Conservation (phyloP, 306 rosid genomes). For the Trifolium fragiferum region DNA sequence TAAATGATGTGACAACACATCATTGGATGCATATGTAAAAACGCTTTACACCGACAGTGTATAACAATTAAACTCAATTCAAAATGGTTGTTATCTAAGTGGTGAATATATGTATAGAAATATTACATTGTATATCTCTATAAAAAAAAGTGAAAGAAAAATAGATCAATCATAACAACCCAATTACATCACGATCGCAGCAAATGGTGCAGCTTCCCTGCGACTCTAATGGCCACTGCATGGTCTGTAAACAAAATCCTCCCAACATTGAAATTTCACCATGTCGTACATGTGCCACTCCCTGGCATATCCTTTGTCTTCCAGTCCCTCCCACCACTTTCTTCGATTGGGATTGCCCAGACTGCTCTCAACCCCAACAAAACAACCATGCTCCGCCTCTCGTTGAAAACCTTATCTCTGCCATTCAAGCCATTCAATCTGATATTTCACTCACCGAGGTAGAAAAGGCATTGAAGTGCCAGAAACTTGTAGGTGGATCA, state of each 20-base stretch:
- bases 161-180: too few species aligned
- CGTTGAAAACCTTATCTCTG: constrained; percentile 44
- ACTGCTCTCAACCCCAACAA: constrained; percentile 44
- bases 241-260: constrained; percentile 55
- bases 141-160: too few species aligned
- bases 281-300: constrained; percentile 57
- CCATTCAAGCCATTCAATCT: constrained; percentile 57
- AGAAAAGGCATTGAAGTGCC: constrained; percentile 65
- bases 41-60: too few species aligned
- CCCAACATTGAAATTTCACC: constrained; percentile 40
- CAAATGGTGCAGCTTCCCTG: constrained; percentile 35
- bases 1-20: too few species aligned
- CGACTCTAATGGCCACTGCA: constrained; percentile 39
- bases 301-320: constrained; percentile 62
- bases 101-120: too few species aligned
- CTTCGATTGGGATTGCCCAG: constrained; percentile 64
- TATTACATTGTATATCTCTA: too few species aligned
- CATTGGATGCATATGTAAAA: too few species aligned
- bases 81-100: too few species aligned
- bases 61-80: too few species aligned
- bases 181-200: too few species aligned
- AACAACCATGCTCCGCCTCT: neutral
- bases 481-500: constrained; percentile 59
- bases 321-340: constrained; percentile 39
- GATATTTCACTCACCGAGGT: constrained; percentile 62